Evolutionary conservation across 169 alveolate genomes (phyloP).

Genomic region (Cryptosporidium sp.): DNA sequence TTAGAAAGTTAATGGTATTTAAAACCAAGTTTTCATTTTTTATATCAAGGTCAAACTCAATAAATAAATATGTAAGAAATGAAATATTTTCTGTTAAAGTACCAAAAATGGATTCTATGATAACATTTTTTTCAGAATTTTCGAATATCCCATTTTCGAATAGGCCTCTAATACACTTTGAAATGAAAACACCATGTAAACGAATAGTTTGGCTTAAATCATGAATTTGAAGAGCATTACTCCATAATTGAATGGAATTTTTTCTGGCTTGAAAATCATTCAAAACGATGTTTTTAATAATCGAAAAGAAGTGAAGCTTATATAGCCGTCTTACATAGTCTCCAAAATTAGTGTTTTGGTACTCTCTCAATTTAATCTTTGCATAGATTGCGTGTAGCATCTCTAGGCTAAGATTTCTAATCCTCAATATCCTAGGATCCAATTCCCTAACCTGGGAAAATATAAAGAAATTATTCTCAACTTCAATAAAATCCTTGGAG

Average conservation of each 20-base stretch:
- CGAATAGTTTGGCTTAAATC: slow-evolving; percentile 3
- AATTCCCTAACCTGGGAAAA: slow-evolving; percentile 21
- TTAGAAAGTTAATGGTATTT: slow-evolving; percentile 2
- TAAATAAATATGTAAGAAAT: slow-evolving; percentile 14
- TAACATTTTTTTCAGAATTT: slow-evolving; percentile 22
- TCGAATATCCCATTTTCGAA: slow-evolving; percentile 19
- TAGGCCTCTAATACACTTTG: slow-evolving; percentile 39
- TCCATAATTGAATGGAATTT: slow-evolving; percentile 37
- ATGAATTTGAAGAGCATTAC: background rate
- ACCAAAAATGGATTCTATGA: slow-evolving; percentile 9
- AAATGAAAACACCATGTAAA: slow-evolving; percentile 43
- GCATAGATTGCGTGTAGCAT: background rate
- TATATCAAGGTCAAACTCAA: slow-evolving; percentile 20
- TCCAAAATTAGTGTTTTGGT: background rate
- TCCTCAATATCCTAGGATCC: slow-evolving; percentile 29
- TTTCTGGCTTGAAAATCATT: slow-evolving; percentile 7
- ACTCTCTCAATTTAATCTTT: background rate
- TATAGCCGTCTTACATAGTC: background rate
- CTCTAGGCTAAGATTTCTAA: slow-evolving; percentile 32
- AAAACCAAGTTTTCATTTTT: slow-evolving; percentile 27
- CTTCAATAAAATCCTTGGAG: slow-evolving; percentile 37
- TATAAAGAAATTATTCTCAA: slow-evolving; percentile 41
- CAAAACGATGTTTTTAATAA: slow-evolving; percentile 24
- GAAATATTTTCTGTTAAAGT: background rate
- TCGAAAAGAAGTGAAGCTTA: slow-evolving; percentile 31